Conservation (phyloP, 1,139 yeast genomes). For the Taphrina sp. region DNA sequence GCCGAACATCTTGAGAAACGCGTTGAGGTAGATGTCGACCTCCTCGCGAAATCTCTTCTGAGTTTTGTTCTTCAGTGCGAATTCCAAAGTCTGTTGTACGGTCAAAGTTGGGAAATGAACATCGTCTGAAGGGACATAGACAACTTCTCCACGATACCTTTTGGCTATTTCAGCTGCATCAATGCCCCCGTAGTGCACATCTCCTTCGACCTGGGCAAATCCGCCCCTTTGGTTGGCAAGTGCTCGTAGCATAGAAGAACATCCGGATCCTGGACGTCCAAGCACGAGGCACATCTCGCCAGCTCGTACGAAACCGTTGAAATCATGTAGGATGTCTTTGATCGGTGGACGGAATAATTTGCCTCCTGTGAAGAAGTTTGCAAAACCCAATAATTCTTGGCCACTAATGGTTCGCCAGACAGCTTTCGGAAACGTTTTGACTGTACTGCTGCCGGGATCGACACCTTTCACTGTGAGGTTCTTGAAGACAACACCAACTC, state of each 20-base stretch:
- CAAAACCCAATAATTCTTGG: conserved; percentile 16
- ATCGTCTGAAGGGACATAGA: conserved; percentile 47
- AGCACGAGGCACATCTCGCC: conserved; percentile 58
- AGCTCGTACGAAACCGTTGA: conserved; percentile 50
- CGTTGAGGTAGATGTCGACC: conserved; percentile 63
- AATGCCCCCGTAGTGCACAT: conserved; percentile 31
- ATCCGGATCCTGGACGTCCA: conserved; percentile 45
- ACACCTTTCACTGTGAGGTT: conserved; percentile 53
- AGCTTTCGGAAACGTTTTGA: conserved; percentile 53
- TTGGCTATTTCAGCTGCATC: conserved; percentile 22
- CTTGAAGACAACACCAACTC: conserved; percentile 53
- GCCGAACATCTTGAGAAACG: conserved; percentile 71
- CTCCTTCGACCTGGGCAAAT: conserved; percentile 45
- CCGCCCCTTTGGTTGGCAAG: conserved; percentile 62
- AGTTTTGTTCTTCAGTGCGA: conserved; percentile 69
- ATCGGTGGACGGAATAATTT: conserved; percentile 14
- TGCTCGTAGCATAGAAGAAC: conserved; percentile 56
- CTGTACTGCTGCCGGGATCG: conserved; percentile 55
- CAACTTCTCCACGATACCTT: conserved; percentile 32
- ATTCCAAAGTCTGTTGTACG: conserved; percentile 65
- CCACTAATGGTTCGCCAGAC: conserved; percentile 35
- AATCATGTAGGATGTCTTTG: conserved; percentile 46
- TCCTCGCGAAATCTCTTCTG: conserved; percentile 58
- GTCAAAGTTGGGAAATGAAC: conserved; percentile 69
- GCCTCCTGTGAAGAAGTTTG: conserved; percentile 32